Conservation (phyloP, 345 rosid genomes). For the Raphanus sativus region DNA sequence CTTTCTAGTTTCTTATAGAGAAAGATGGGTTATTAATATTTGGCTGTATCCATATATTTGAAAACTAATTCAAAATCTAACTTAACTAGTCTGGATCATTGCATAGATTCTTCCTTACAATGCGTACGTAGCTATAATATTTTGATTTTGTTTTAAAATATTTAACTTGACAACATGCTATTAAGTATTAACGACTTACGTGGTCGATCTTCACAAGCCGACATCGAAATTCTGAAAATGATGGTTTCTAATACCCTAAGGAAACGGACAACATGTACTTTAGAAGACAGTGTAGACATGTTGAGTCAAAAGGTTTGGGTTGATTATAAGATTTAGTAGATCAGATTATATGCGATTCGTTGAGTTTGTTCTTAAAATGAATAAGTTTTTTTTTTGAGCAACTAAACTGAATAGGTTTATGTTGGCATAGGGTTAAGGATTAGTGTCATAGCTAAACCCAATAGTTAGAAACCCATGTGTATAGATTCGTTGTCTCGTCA, state of each 20-base stretch:
- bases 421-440: conserved; percentile 10
- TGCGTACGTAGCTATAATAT: conserved; percentile 12
- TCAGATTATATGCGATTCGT: conserved; percentile 28
- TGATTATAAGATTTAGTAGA: conserved; percentile 22
- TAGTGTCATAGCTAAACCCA: conserved; percentile 23
- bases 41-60: background rate
- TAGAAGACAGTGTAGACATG: conserved; percentile 14
- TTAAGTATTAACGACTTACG: conserved; percentile 1
- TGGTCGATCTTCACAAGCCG: conserved; percentile 26
- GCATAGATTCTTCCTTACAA: conserved; percentile 29
- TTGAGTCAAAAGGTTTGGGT: conserved; percentile 25
- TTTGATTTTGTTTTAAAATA: background rate
- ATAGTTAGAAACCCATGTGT: conserved; percentile 26
- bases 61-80: conserved; percentile 10
- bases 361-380: conserved; percentile 14
- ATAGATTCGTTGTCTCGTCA: conserved; percentile 6
- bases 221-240: conserved; percentile 30
- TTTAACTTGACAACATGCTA: background rate
- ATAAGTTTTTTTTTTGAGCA: background rate
- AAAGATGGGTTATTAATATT: conserved; percentile 5
- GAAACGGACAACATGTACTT: conserved; percentile 14
- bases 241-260: conserved; percentile 28
- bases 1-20: background rate
- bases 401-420: background rate
- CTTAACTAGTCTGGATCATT: conserved; percentile 10